Evolutionary conservation across 2,329 filamentous ascomycete species (phyloP).

Genomic region (Pestalotiopsis fici): DNA sequence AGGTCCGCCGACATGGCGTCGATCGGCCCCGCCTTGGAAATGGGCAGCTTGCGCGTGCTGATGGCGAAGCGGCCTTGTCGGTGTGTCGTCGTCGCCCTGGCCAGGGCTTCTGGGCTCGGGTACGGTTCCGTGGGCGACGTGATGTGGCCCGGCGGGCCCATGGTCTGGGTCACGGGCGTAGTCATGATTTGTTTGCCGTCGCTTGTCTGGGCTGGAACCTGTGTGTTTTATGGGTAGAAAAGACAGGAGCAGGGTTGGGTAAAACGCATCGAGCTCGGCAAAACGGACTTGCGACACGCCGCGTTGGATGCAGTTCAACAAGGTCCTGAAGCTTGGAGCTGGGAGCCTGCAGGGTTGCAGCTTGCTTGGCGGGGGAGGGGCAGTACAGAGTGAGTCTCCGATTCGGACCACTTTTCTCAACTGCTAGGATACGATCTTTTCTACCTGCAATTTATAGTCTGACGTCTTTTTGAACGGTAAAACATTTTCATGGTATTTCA

Average conservation of each 20-base stretch:
- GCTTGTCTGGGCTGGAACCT: neutral
- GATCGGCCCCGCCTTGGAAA: slow-evolving; percentile 89
- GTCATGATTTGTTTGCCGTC: slow-evolving; percentile 4
- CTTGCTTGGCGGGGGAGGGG: neutral
- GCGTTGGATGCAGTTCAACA: neutral
- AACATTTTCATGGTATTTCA: too few relatives aligned
- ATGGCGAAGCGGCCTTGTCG: slow-evolving; percentile 71
- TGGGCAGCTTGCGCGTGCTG: slow-evolving; percentile 85
- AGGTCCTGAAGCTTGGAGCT: neutral
- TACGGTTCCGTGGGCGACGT: slow-evolving; percentile 52
- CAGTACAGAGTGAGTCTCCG: neutral
- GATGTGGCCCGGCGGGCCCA: slow-evolving; percentile 30
- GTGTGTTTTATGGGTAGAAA: neutral
- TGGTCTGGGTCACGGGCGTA: slow-evolving; percentile 8
- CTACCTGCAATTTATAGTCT: too few relatives aligned
- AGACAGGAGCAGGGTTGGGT: neutral
- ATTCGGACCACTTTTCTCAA: neutral
- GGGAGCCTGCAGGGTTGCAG: neutral
- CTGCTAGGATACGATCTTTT: too few relatives aligned
- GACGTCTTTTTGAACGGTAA: too few relatives aligned
- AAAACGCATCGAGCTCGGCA: neutral
- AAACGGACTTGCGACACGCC: neutral
- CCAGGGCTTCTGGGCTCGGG: slow-evolving; percentile 50
- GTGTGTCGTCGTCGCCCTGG: slow-evolving; percentile 57
- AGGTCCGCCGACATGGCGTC: slow-evolving; percentile 79